Evolutionary conservation across 352 stramenopile species (phyloP).

Genomic region (Pythium monospermum): DNA sequence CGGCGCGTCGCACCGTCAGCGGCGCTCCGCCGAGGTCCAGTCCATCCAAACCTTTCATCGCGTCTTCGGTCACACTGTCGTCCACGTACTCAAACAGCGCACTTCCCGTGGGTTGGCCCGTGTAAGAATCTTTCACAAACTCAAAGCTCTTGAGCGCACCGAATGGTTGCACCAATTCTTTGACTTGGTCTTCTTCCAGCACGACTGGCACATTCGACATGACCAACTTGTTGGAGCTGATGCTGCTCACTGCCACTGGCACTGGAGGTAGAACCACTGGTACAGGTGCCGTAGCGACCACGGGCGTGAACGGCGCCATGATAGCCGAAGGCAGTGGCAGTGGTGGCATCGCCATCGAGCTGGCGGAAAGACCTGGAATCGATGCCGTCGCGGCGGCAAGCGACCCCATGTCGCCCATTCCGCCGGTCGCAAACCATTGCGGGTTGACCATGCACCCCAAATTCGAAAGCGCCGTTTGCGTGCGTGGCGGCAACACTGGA

Average conservation of each 20-base stretch:
- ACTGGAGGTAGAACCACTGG: background rate
- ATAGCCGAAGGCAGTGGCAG: constrained; percentile 3
- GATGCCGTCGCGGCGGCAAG: constrained; percentile 10
- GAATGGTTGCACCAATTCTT: constrained; percentile 83
- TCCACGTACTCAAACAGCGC: constrained; percentile 82
- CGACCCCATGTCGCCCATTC: constrained; percentile 11
- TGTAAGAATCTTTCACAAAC: constrained; percentile 48
- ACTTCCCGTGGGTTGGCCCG: constrained; percentile 51
- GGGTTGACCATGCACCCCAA: constrained; percentile 79
- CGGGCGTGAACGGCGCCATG: background rate
- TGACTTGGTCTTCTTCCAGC: constrained; percentile 69
- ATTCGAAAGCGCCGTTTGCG: constrained; percentile 76
- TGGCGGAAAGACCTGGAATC: background rate
- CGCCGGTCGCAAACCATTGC: constrained; percentile 57
- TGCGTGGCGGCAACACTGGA: constrained; percentile 53
- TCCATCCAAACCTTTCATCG: constrained; percentile 66
- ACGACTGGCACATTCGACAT: constrained; percentile 84
- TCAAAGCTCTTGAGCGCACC: constrained; percentile 62
- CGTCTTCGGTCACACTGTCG: constrained; percentile 43
- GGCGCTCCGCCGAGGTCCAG: constrained; percentile 71
- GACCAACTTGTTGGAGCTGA: constrained; percentile 47
- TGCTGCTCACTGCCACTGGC: background rate
- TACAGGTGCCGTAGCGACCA: background rate
- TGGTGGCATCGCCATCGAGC: background rate
- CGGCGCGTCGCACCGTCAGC: constrained; percentile 59